Base-by-base conservation (phyloP, 176 grass and related monocot genomes). In the Guadua angustifolia region DNA sequence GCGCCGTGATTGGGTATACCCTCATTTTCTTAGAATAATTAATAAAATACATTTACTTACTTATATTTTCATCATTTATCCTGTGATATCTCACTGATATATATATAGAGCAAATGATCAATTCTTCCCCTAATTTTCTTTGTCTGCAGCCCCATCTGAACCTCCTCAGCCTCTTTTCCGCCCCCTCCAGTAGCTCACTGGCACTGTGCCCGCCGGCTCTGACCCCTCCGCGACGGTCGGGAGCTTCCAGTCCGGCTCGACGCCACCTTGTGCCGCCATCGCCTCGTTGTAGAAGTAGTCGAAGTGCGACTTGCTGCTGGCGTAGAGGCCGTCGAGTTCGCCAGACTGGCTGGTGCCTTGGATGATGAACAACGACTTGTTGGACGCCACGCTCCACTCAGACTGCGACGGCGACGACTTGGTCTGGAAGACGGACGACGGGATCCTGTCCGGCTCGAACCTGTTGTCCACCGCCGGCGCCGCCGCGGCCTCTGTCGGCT, bases 311-410 rank as follows among this genome's bases (percentile, higher is more conserved):
- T 59, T 65, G 79, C 79, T 79, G 36, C 51, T 35, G 83, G 57
- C 55, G 73, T 82, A 83, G 5, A 76, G 7, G 18, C 65, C 55
- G 24, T 32, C 58, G 6, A 86, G 52, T 19, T 94, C 92, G 75
- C 33, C 81, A 9, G 87, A 82, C 15, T 45, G 62, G 33, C 83
- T 21, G 73, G 74, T 82, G 62, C 83, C 88, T 24, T 92, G 90
- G 85, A 92, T 90, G 84, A 90, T 94, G 86, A 94, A 94, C 29
- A 94, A 77, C 35, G 93, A 94, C 57, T 94, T 90, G 78, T 92
- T 94, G 24, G 93, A 92, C 46, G 88, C 66, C 36, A 90, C 73
- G 69, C 93, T 94, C 93, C 93, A 94, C 8, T 94, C 93, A 25
- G 82, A 84, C 78, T 90, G 88, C 35, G 90, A 73, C 22, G 78